Evolutionary conservation across 169 alveolate species (phyloP).

Genomic region (Amoebophrya sp.): DNA sequence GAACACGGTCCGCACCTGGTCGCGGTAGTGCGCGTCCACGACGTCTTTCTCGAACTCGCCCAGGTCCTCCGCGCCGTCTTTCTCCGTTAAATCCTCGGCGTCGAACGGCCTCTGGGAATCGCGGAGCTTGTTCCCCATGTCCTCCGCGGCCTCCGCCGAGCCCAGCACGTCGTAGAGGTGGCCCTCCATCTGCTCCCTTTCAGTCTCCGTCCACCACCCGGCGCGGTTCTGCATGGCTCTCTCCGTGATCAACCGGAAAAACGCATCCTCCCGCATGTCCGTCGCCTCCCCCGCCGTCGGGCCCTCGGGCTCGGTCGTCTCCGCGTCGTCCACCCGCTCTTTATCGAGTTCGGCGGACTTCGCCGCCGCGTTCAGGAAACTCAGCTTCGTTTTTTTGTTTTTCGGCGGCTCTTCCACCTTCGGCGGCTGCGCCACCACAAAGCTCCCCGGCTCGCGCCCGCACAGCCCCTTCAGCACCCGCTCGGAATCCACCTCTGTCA

Average conservation of each 20-base stretch:
- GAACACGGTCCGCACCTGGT: neutral
- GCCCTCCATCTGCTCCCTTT: neutral
- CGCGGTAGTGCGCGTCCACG: neutral
- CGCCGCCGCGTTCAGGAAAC: too few species aligned
- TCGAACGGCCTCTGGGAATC: too few species aligned
- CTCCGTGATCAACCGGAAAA: neutral
- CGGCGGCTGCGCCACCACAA: neutral
- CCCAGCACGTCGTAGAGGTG: neutral
- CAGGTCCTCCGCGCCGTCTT: too few species aligned
- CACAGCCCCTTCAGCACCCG: neutral
- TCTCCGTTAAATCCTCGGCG: too few species aligned
- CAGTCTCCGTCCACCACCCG: neutral
- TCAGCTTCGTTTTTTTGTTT: neutral
- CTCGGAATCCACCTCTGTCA: neutral
- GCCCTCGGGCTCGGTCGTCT: neutral
- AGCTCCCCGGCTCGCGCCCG: neutral
- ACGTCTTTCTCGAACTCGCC: too few species aligned
- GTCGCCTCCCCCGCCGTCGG: neutral
- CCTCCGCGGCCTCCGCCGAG: neutral
- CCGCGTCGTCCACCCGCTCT: neutral
- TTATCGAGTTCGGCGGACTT: neutral
- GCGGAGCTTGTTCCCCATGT: neutral
- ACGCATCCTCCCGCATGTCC: neutral
- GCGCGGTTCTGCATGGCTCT: neutral
- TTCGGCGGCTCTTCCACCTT: neutral